Evolutionary conservation across 345 rosid genomes (phyloP), one percentile per base, ranked within the genome.

Genomic region (Eucalyptus curtisii): DNA sequence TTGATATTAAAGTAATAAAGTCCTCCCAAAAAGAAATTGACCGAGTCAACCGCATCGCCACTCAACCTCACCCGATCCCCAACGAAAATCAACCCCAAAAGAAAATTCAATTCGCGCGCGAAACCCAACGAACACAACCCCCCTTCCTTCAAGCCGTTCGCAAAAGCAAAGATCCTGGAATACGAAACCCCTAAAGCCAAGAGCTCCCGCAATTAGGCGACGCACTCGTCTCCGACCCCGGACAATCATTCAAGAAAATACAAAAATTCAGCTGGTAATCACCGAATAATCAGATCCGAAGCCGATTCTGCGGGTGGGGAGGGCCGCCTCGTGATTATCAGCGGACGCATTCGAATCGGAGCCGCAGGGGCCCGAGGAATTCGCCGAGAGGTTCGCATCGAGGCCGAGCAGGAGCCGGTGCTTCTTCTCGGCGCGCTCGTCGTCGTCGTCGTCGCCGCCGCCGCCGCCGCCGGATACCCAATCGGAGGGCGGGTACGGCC

Each of bases 361-460:
- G 87, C 91, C 93, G 79, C 37, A 53, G 5, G 88, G 92, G 61
- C 87, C 91, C 48, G 93, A 91, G 37, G 50, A 86, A 49, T 89
- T 66, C 45, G 90, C 84, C 47, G 84, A 82, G 47, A 49, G 27
- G 33, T 81, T 47, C 47, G 94, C 91, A 92, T 95, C 93, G 89
- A 97, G 90, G 52, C 98, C 98, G 81, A 90, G 96, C 86, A 97
- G 91, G 57, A 93, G 95, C 91, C 90, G 92, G 88, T 91, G 99
- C 92, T 96, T 96, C 95, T 96, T 97, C 93, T 94, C 90, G 3
- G 89, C 88, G 10, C 98, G 94, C 90, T 97, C 98, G 33, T 97
- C 99, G 22, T 93, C 98, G 31, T 97, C 96, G 33, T 95, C 82
- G 45, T 71, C 97, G 55, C 90, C 95, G 1, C 57, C 92, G 0